Conservation (phyloP, 768 basidiomycete genomes). For the Cystoderma amianthinum region DNA sequence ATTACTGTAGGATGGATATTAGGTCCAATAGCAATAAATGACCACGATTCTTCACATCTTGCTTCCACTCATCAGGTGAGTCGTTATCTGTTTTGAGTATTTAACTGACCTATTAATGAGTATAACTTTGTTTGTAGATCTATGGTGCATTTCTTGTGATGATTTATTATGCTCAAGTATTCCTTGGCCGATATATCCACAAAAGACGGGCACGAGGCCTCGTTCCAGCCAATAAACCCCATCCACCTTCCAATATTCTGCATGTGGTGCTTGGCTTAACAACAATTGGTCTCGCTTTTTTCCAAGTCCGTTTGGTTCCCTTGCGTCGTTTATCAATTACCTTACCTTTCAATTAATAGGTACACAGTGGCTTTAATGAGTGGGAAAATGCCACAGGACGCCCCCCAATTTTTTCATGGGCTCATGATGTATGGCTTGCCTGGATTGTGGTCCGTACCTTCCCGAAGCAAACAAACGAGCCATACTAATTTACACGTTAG, state of each 20-base stretch:
- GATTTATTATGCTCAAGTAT: conserved; percentile 43
- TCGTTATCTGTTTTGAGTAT: not conserved
- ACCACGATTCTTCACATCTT: conserved; percentile 34
- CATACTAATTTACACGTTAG: conserved; percentile 15
- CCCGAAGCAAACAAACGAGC: not conserved
- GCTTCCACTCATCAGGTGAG: conserved; percentile 43
- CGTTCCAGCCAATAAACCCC: conserved; percentile 22
- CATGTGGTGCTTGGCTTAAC: conserved; percentile 48
- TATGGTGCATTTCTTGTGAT: conserved; percentile 44
- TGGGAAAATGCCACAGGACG: conserved; percentile 31
- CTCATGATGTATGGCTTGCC: conserved; percentile 31
- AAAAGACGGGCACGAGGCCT: conserved; percentile 21
- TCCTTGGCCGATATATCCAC: conserved; percentile 49
- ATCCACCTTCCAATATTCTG: conserved; percentile 47
- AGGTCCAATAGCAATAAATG: conserved; percentile 37
- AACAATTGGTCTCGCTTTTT: conserved; percentile 42
- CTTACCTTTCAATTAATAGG: conserved; percentile 13
- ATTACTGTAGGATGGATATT: conserved; percentile 42
- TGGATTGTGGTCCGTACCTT: conserved; percentile 38
- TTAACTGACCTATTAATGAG: too few species aligned
- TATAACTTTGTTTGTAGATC: conserved; percentile 23
- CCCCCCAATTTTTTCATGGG: conserved; percentile 26
- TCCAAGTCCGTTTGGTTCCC: conserved; percentile 31
- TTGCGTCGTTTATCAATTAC: conserved; percentile 1
- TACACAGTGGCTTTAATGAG: conserved; percentile 37